Percentiles rank a stretch among this genome's conserved stretches.
phyloP scores from a whole-genome alignment of 345 rosid genomes.

The Litchi chinensis region DNA sequence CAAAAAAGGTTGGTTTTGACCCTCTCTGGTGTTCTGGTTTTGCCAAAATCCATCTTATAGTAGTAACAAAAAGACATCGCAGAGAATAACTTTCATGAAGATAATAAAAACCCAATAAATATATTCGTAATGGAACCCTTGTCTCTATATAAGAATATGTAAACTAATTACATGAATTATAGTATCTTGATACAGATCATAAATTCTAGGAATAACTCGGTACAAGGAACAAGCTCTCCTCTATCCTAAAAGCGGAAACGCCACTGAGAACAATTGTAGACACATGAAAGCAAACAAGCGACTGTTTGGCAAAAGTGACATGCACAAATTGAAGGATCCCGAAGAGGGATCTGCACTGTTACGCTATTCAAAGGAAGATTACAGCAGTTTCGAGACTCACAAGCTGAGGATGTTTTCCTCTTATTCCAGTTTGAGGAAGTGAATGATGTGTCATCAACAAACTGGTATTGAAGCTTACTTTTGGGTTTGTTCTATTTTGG shows the following conservation, averaged over 20 bases:
- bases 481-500: constrained; percentile 65
- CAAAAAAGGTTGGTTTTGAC: no score
- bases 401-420: constrained; percentile 26
- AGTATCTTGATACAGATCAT: constrained; percentile 7
- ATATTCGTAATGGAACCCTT: neutral
- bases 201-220: constrained; percentile 17
- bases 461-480: constrained; percentile 29
- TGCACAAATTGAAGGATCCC: constrained; percentile 31
- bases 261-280: constrained; percentile 13
- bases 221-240: constrained; percentile 26
- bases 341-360: constrained; percentile 14
- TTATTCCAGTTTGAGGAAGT: constrained; percentile 25
- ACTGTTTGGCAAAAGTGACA: constrained; percentile 25
- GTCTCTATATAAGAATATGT: constrained; percentile 15
- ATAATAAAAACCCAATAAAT: neutral
- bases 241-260: constrained; percentile 20
- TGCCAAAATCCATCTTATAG: neutral
- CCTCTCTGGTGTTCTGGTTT: neutral
- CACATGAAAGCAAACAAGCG: constrained; percentile 6
- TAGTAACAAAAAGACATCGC: neutral
- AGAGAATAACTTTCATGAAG: neutral
- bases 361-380: constrained; percentile 12
- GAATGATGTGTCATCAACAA: neutral
- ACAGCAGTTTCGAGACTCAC: neutral
- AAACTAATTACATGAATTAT: constrained; percentile 24